Evolutionary conservation across 495 filamentous ascomycete species (phyloP).

Genomic region (Massariosphaeria phaeospora): DNA sequence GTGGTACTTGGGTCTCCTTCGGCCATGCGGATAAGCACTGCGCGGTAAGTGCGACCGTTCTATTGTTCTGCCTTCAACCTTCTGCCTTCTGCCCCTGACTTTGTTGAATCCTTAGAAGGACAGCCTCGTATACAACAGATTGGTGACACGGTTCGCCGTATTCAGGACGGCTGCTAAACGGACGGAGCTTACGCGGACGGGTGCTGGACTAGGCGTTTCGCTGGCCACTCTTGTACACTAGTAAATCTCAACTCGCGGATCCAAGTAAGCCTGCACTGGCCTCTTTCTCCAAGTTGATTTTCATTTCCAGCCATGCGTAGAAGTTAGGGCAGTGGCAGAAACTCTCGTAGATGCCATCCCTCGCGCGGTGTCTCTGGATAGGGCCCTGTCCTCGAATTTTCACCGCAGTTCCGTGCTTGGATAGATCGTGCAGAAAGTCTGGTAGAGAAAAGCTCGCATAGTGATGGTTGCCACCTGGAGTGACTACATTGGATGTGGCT

Average conservation of each 20-base stretch:
- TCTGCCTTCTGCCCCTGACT: no score
- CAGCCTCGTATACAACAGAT: no score
- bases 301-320: conserved; percentile 41
- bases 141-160: no score
- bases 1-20: no score
- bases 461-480: conserved; percentile 29
- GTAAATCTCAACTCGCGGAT: not conserved
- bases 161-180: no score
- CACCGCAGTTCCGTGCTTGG: conserved; percentile 36
- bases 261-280: conserved; percentile 32
- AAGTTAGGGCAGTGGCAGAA: conserved; percentile 38
- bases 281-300: conserved; percentile 38
- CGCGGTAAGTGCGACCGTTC: no score
- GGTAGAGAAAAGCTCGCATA: conserved; percentile 35
- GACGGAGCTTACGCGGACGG: no score
- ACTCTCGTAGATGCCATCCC: conserved; percentile 33
- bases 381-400: conserved; percentile 34
- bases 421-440: conserved; percentile 35
- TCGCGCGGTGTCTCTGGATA: conserved; percentile 32
- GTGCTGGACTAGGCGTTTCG: no score
- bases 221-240: no score
- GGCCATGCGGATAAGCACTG: no score
- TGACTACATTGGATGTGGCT: conserved; percentile 25
- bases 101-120: no score
- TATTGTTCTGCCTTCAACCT: no score